phyloP scores from a whole-genome alignment of 441 rosid species.

The Pelargonium myrrhifolium region DNA sequence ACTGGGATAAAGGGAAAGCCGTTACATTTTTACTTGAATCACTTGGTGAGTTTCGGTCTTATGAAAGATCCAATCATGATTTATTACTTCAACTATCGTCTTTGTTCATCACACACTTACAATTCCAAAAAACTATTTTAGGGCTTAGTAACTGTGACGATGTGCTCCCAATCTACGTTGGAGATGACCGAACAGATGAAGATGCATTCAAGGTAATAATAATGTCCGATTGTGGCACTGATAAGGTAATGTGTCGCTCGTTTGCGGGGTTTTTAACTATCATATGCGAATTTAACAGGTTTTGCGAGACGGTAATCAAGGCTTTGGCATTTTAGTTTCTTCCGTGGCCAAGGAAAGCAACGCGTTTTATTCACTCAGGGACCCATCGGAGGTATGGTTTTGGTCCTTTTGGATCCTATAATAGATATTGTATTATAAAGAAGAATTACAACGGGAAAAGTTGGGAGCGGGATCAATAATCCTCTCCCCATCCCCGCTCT shows the following conservation, averaged over 20 bases:
- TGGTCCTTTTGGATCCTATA: neutral
- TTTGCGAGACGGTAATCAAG: conserved; percentile 59
- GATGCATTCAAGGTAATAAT: conserved; percentile 78
- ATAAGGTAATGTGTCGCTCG: neutral
- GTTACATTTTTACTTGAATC: conserved; percentile 85
- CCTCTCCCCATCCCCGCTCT: too few relatives aligned
- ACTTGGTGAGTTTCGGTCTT: conserved; percentile 45
- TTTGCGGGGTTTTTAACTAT: neutral
- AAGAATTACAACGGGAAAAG: too few relatives aligned
- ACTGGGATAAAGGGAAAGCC: conserved; percentile 99
- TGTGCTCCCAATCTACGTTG: conserved; percentile 89
- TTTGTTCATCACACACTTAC: neutral
- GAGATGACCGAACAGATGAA: conserved; percentile 94
- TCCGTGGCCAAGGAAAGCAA: conserved; percentile 70
- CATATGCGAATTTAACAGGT: conserved; percentile 36
- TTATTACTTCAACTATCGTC: neutral
- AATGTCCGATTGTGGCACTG: neutral
- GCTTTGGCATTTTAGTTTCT: conserved; percentile 80
- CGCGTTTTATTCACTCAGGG: conserved; percentile 79
- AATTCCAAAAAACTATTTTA: conserved; percentile 17
- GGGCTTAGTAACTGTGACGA: conserved; percentile 65
- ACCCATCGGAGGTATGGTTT: conserved; percentile 72
- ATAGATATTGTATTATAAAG: neutral
- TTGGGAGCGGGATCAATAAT: too few relatives aligned
- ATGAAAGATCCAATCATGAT: neutral